Percentiles rank a stretch among this genome's conserved stretches.
These are phyloP conservation scores for Daldinia bambusicola DNA, from an alignment of 495 filamentous ascomycete genomes.

Conservation along the genomic window DNA sequence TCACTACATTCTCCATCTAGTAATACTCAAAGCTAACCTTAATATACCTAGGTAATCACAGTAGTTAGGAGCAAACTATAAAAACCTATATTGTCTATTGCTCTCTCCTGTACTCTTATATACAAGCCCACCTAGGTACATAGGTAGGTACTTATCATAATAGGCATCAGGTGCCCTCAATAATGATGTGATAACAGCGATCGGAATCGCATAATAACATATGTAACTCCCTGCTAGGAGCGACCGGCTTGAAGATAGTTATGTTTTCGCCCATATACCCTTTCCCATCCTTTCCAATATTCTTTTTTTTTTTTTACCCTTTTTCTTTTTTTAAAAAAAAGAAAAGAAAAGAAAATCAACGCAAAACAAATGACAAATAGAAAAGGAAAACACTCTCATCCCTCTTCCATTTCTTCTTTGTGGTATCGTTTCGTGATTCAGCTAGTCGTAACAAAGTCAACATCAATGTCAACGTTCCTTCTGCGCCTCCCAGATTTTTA, in stretches of 20 bases:
- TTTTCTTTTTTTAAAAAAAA: constrained; percentile 10
- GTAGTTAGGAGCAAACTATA: background rate
- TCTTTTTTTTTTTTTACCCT: too few species aligned
- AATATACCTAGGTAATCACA: background rate
- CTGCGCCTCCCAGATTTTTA: background rate
- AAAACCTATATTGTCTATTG: constrained; percentile 19
- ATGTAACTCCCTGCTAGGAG: constrained; percentile 10
- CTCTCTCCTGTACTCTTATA: constrained; percentile 17
- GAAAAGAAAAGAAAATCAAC: background rate
- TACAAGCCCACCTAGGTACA: too few species aligned
- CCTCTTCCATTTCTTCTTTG: constrained; percentile 15
- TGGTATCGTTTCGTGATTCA: constrained; percentile 38
- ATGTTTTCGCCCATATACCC: background rate
- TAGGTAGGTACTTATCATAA: too few species aligned
- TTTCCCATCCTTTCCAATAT: constrained; percentile 14
- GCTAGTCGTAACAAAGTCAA: constrained; percentile 2
- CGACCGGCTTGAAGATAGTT: constrained; percentile 3
- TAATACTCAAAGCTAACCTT: too few species aligned
- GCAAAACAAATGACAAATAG: background rate
- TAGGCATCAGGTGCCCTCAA: background rate
- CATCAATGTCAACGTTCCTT: background rate
- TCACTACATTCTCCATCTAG: too few species aligned
- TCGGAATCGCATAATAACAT: background rate
- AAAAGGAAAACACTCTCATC: background rate
- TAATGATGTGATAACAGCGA: background rate